Evolutionary conservation across 164 flowering plant genomes (phyloP), one percentile per base, ranked within the genome.

Genomic region (Nelumbo lutea): DNA sequence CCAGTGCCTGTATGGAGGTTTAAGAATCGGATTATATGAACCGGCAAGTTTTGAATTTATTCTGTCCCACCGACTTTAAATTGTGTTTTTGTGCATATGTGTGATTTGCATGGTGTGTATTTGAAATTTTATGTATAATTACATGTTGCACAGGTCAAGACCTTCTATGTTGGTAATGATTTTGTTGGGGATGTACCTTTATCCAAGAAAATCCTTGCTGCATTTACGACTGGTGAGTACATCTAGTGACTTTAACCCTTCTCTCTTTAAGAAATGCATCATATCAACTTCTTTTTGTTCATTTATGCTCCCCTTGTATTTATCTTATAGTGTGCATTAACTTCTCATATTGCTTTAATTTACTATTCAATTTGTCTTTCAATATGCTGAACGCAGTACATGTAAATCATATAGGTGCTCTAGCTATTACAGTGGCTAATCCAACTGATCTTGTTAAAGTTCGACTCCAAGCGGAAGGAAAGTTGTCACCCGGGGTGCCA

Each of bases 381-480:
- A 4, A 61, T 61, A 46, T 60, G 15, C 53, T 70, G 10, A 55
- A 38, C 60, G 0, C 7, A 42, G 47, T 59, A 13, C 62, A 71
- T 68, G n/a, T 64, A 38, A 55, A 39, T 76, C 57, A 51, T 71
- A 72, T 83, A 95, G 99, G 99, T 78, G 97, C 96, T 72, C 42
- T 92, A 59, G 99, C 90, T 42, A 95, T 95, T 45, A 45, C 80
- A 43, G 84, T 95, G 62, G 97, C 99, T 59, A 95, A 92, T 85
- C 99, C 99, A 58, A 95, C 97, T 68, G 99, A 95, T 81, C 97
- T 95, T 65, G 99, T 95, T 10, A 95, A 95, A 81, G 97, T 92
- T 70, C 80, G 97, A 65, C 97, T 95, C 73, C 99, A 95, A 79
- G 85, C 94, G 65, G 99, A 95, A 77, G 99, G 97, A 50, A 92